Evolutionary conservation across 345 rosid genomes (phyloP), one percentile per base, ranked within the genome.

Genomic region (Sonneratia caseolaris): DNA sequence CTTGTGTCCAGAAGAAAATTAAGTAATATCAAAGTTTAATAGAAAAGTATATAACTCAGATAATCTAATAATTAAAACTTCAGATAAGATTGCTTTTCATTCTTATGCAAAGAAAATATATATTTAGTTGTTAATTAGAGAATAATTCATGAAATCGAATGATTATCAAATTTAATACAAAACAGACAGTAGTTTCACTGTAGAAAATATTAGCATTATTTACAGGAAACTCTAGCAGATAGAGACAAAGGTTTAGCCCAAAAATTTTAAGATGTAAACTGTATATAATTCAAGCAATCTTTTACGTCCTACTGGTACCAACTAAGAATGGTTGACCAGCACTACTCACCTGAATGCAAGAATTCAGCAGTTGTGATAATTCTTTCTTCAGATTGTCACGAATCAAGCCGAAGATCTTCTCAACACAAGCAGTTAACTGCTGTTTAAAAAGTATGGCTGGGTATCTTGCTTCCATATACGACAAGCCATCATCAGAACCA

Each of bases 361-460:
- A 82, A 70, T 83, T 86, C 77, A 94, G 76, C 48, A 94, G 87
- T 27, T 95, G 97, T 47, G 93, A 87, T 59, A 94, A 80, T 76
- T 91, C 99, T 78, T 90, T 94, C 84, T 94, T 94, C 86, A 94
- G 79, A 74, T 92, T 88, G 82, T 94, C 99, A 73, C 99, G 92
- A 73, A 94, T 90, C 81, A 94, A 78, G 74, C 99, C 99, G 84
- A 91, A 94, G 19, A 94, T 91, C 86, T 94, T 94, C 87, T 94
- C 99, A 68, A 94, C 97, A 79, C 96, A 94, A 77, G 99, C 93
- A 67, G 97, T 94, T 69, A 94, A 77, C 74, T 94, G 99, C 83
- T 94, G 99, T 77, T 94, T 94, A 73, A 94, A 94, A 64, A 94
- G 80, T 69, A 92, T 84, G 15, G 97, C 97, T 37, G 99, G 99